Percentiles rank a stretch among this genome's conserved stretches.
These are phyloP conservation scores for Fraxinus quadrangulata DNA, from an alignment of 257 asterid genomes.

Conservation along the genomic window DNA sequence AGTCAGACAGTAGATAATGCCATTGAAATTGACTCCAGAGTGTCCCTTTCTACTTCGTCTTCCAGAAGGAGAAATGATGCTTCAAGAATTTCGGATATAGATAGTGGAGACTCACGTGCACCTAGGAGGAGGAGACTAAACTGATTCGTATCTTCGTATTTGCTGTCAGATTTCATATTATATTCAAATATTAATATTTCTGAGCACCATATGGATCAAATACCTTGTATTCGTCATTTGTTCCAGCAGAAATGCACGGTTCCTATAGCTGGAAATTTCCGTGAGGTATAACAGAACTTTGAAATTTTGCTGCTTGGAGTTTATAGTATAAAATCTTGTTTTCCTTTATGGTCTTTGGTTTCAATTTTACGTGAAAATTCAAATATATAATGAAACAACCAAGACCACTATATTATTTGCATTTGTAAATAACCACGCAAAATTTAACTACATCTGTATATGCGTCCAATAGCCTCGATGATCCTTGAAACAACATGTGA, in stretches of 20 bases:
- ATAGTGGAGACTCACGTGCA: constrained; percentile 90
- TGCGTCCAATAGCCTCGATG: background rate
- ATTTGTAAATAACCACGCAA: constrained; percentile 11
- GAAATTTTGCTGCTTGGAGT: constrained; percentile 35
- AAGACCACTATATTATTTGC: background rate
- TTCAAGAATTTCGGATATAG: constrained; percentile 81
- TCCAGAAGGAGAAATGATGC: constrained; percentile 77
- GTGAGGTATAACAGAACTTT: constrained; percentile 20
- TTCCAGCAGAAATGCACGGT: background rate
- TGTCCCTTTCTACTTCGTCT: constrained; percentile 77
- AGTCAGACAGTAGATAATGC: constrained; percentile 89
- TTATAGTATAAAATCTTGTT: background rate
- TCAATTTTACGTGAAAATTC: background rate
- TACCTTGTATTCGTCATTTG: background rate
- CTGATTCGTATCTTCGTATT: constrained; percentile 30
- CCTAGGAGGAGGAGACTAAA: constrained; percentile 82
- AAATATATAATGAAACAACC: background rate
- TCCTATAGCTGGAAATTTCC: background rate
- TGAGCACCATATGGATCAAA: background rate
- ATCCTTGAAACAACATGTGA: background rate
- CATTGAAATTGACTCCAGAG: constrained; percentile 79
- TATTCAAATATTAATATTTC: background rate
- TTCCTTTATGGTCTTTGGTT: background rate
- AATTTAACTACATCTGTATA: background rate
- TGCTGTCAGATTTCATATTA: background rate